Conservation (phyloP, 768 basidiomycete species). For the Mrakia hoshinonis region DNA sequence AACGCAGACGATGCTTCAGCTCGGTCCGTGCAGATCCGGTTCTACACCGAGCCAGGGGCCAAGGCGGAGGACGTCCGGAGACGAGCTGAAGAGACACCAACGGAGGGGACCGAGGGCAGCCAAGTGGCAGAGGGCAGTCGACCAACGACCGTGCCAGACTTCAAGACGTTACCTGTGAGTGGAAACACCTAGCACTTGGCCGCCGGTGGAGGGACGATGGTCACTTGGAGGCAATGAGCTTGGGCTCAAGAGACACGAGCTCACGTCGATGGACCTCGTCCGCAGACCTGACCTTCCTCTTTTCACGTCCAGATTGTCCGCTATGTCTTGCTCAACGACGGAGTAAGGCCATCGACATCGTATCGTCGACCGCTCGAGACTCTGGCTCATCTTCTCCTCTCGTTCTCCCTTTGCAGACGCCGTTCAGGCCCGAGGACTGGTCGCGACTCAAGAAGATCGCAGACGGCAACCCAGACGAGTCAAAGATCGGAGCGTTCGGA, state of each 20-base stretch:
- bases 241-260: constrained; percentile 42
- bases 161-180: constrained; percentile 11
- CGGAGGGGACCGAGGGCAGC: background rate
- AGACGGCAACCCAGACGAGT: constrained; percentile 86
- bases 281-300: constrained; percentile 66
- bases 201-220: background rate
- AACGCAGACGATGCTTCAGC: constrained; percentile 51
- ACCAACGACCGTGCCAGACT: constrained; percentile 1
- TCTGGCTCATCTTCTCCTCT: background rate
- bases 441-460: constrained; percentile 85
- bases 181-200: background rate
- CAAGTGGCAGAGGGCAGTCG: background rate
- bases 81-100: background rate
- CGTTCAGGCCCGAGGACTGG: constrained; percentile 83
- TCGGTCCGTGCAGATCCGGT: constrained; percentile 34
- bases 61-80: constrained; percentile 29
- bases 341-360: constrained; percentile 36
- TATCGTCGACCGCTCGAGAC: too few relatives aligned
- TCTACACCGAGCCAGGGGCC: constrained; percentile 34
- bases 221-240: background rate
- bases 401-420: constrained; percentile 36
- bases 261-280: too few relatives aligned
- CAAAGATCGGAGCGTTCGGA: constrained; percentile 91
- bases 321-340: constrained; percentile 85
- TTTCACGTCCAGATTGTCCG: constrained; percentile 50